Conservation (phyloP, 108 stramenopile species). For the Chaetoceros tenuissimus region DNA sequence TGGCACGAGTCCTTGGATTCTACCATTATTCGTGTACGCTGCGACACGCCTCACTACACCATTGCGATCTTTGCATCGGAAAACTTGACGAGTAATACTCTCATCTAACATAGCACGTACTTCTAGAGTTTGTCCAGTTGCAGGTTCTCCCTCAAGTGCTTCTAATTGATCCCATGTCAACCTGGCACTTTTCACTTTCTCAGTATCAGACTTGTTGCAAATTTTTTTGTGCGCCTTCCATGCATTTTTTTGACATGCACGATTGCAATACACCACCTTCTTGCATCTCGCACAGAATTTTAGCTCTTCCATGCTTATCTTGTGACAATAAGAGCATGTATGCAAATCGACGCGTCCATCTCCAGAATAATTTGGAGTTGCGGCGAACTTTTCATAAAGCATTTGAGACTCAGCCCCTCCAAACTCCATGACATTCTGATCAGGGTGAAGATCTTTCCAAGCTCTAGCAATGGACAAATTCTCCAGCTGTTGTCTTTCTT, state of each 20-base stretch:
- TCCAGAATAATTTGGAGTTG: background rate
- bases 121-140: constrained; percentile 19
- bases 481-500: background rate
- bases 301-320: constrained; percentile 14
- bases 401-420: constrained; percentile 21
- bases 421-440: constrained; percentile 10
- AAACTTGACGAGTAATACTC: constrained; percentile 20
- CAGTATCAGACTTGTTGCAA: constrained; percentile 11
- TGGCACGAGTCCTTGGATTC: constrained; percentile 17
- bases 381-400: constrained; percentile 15
- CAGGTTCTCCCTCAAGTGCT: constrained; percentile 15
- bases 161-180: constrained; percentile 32
- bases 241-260: constrained; percentile 19
- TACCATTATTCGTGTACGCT: constrained; percentile 17
- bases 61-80: constrained; percentile 23
- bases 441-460: constrained; percentile 14
- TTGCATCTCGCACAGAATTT: constrained; percentile 22
- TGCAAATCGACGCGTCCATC: constrained; percentile 7
- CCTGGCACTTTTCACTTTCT: background rate
- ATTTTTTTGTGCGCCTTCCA: constrained; percentile 32
- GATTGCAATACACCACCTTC: constrained; percentile 18
- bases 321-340: constrained; percentile 25
- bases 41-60: constrained; percentile 18
- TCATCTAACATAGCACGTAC: constrained; percentile 24
- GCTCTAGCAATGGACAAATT: constrained; percentile 7